A percentile compares a stretch with the other conserved stretches of the same genome.
phyloP scores from a whole-genome alignment of 2,329 filamentous ascomycete genomes.

The Aspergillus intermedius region DNA sequence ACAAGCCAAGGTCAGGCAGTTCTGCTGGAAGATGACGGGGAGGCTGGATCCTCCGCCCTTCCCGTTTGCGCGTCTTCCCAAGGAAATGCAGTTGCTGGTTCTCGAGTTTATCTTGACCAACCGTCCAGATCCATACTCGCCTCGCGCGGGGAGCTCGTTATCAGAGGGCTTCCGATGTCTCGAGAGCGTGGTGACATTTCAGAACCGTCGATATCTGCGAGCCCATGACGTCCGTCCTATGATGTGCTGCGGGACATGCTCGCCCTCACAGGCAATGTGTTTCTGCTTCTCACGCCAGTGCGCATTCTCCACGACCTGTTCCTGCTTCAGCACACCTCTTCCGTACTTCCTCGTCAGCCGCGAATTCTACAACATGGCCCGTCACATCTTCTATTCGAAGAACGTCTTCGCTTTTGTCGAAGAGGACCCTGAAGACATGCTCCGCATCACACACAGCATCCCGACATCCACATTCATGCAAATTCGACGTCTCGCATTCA shows the following conservation, averaged over 20 bases:
- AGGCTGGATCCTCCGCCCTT: slow-evolving; percentile 11
- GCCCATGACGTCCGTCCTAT: slow-evolving; percentile 2
- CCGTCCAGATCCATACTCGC: slow-evolving; percentile 10
- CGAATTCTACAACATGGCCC: slow-evolving; percentile 16
- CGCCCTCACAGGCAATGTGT: slow-evolving; percentile 12
- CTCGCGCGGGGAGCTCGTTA: neutral
- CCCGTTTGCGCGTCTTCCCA: slow-evolving; percentile 17
- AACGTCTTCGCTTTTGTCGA: slow-evolving; percentile 18
- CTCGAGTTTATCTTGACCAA: slow-evolving; percentile 13
- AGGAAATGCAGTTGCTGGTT: slow-evolving; percentile 22
- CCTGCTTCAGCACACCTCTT: slow-evolving; percentile 17
- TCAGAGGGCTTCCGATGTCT: slow-evolving; percentile 1
- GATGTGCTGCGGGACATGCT: slow-evolving; percentile 19
- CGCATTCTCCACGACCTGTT: slow-evolving; percentile 18
- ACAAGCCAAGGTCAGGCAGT: slow-evolving; percentile 9
- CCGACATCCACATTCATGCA: slow-evolving; percentile 13
- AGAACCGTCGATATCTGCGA: slow-evolving; percentile 10
- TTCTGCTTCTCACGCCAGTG: slow-evolving; percentile 17
- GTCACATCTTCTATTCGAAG: slow-evolving; percentile 15
- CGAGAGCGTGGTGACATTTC: slow-evolving; percentile 9
- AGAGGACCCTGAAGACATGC: slow-evolving; percentile 16
- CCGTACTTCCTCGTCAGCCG: slow-evolving; percentile 20
- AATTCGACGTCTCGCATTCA: slow-evolving; percentile 16
- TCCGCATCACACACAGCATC: slow-evolving; percentile 14
- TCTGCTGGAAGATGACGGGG: slow-evolving; percentile 12